Conservation (phyloP, 148 eudicot species). For the Salicornia ramosissima region DNA sequence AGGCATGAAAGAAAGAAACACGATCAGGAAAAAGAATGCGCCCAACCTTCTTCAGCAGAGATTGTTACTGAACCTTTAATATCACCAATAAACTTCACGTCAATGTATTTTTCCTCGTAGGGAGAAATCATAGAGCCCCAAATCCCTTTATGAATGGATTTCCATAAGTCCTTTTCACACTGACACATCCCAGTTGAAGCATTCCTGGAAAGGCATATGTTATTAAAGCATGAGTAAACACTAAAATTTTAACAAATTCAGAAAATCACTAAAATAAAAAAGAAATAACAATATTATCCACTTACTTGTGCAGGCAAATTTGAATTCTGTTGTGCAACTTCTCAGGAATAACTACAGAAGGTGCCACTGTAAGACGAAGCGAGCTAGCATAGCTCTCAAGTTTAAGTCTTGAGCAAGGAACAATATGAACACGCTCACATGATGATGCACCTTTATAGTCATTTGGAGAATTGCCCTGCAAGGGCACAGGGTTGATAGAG, state of each 20-base stretch:
- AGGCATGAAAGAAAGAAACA: not conserved
- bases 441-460: slow-evolving; percentile 47
- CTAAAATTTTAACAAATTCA: not conserved
- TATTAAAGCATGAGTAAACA: slow-evolving; percentile 4
- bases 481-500: slow-evolving; percentile 45
- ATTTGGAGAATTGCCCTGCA: slow-evolving; percentile 33
- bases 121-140: slow-evolving; percentile 78
- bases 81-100: slow-evolving; percentile 70
- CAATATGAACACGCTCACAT: slow-evolving; percentile 62
- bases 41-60: slow-evolving; percentile 63
- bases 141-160: slow-evolving; percentile 52
- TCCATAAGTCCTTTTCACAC: slow-evolving; percentile 80
- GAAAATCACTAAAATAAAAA: no score
- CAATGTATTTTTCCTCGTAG: slow-evolving; percentile 67
- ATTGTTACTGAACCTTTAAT: slow-evolving; percentile 68
- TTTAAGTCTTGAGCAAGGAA: slow-evolving; percentile 64
- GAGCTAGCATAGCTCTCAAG: slow-evolving; percentile 68
- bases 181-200: slow-evolving; percentile 70
- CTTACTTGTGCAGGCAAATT: slow-evolving; percentile 82
- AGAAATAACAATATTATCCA: slow-evolving; percentile 3
- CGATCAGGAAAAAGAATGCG: not conserved
- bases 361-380: slow-evolving; percentile 52
- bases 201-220: slow-evolving; percentile 49
- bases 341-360: slow-evolving; percentile 80
- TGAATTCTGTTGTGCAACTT: slow-evolving; percentile 61